Base-by-base conservation (phyloP, 2,329 filamentous ascomycete species). In the Aspergillus ustus region DNA sequence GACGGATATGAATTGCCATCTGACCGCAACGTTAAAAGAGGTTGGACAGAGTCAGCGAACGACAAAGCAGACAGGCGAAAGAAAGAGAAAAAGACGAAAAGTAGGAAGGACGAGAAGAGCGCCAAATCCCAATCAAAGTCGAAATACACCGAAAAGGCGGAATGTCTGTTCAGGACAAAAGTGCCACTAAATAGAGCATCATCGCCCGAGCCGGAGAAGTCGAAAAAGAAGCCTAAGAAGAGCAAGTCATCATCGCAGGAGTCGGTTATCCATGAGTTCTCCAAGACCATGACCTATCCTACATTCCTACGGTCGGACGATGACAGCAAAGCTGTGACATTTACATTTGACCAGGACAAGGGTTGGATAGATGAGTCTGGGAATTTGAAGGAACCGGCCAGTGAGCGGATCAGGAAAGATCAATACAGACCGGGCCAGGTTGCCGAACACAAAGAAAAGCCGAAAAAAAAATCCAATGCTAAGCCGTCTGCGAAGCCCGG, bases 351-450 rank as follows among this genome's bases (percentile, higher is more conserved):
- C 45, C 90, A 97, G 57, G 93, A 90, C 22, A 89, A 91, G 70
- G 94, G 94, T 1, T 98, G 95, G 94, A 85, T 97, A 0, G 90
- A 97, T 69, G 86, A 88, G 63, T 82, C 89, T 17, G 93, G 93
- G 6, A 87, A 89, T 59, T 80, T 97, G 1, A 85, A 96, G 63
- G 77, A 80, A 63, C 44, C 66, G 8, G 63, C 52, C 44, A 75
- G 66, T 51, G 68, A 72, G 5, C 73, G 74, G 56, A 61, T 68
- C 45, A 70, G 66, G 22, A 76, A 70, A 52, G 61, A 69, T 6
- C 66, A 72, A 43, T 72, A 73, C 40, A 68, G 63, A 25, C 73
- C 73, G 6, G 74, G 74, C 6, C 65, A 74, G 59, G 65, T 72
- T 31, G 60, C 67, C 44, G 75, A 72, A 7, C 67, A 69, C 15